Percentiles rank a stretch among this genome's conserved stretches.
Evolutionary conservation across 208 protist genomes (phyloP).

Genomic region (Trypanosoma platydactyli): DNA sequence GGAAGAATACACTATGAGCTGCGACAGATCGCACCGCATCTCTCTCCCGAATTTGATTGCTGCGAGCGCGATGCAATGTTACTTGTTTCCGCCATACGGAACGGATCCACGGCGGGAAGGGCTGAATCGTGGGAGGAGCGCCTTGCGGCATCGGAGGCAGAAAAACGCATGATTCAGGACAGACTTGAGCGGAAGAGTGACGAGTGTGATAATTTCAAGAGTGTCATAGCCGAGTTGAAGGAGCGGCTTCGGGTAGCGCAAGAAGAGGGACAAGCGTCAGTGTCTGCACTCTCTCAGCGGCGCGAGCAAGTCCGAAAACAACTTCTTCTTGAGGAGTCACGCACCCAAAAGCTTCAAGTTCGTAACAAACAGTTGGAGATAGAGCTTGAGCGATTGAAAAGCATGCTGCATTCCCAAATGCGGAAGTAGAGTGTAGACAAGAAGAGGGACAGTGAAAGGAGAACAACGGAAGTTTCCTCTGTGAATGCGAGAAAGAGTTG

Average conservation of each 20-base stretch:
- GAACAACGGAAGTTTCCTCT: no score
- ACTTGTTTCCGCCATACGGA: constrained; percentile 61
- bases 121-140: constrained; percentile 46
- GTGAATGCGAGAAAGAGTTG: no score
- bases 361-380: constrained; percentile 62
- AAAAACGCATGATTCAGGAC: constrained; percentile 48
- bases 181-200: constrained; percentile 35
- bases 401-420: constrained; percentile 29
- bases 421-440: constrained; percentile 9
- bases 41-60: constrained; percentile 71
- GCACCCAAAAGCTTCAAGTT: constrained; percentile 67
- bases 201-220: constrained; percentile 51
- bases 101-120: constrained; percentile 31
- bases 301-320: constrained; percentile 78
- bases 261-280: constrained; percentile 43
- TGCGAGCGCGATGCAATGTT: constrained; percentile 56
- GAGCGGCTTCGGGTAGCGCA: constrained; percentile 52
- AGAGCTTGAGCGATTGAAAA: constrained; percentile 59
- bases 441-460: no score
- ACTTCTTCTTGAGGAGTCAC: constrained; percentile 74
- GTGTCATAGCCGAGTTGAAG: constrained; percentile 44
- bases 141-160: constrained; percentile 46
- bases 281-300: constrained; percentile 51
- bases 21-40: constrained; percentile 60
- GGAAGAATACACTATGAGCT: constrained; percentile 48